phyloP scores from a whole-genome alignment of 345 rosid genomes.

The Arabis hirsuta region DNA sequence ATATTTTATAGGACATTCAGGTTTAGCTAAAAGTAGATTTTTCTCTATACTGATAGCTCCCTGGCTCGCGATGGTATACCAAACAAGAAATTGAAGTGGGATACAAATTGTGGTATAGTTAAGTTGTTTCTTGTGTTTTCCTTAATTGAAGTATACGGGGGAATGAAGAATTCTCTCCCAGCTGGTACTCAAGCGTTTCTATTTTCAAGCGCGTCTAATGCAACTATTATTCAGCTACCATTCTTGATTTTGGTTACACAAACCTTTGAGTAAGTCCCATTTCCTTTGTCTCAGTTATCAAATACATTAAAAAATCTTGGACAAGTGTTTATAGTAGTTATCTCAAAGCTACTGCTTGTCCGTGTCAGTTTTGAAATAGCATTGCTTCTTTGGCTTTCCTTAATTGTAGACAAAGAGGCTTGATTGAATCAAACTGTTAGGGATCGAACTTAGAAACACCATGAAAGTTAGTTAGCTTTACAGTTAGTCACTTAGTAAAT shows the following conservation, averaged over 20 bases:
- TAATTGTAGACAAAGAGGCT: background rate
- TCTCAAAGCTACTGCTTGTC: background rate
- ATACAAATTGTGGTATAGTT: too few relatives aligned
- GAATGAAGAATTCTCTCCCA: background rate
- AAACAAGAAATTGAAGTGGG: too few relatives aligned
- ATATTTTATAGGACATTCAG: too few relatives aligned
- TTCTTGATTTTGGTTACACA: constrained; percentile 4
- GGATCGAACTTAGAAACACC: too few relatives aligned
- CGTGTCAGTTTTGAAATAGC: too few relatives aligned
- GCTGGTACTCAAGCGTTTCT: too few relatives aligned
- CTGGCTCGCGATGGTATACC: too few relatives aligned
- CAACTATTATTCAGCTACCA: background rate
- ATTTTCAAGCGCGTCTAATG: background rate
- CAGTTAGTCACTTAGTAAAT: too few relatives aligned
- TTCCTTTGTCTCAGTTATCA: constrained; percentile 6
- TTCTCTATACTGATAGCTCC: too few relatives aligned
- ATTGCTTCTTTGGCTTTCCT: background rate
- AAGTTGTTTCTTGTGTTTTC: background rate
- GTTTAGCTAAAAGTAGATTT: too few relatives aligned
- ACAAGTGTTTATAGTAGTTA: too few relatives aligned
- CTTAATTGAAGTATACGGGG: background rate
- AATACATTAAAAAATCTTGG: background rate
- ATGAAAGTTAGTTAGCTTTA: too few relatives aligned
- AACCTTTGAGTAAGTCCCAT: constrained; percentile 8
- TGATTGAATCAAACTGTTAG: background rate